Evolutionary conservation across 768 basidiomycete genomes (phyloP).

Genomic region (Termitomyces sp.): DNA sequence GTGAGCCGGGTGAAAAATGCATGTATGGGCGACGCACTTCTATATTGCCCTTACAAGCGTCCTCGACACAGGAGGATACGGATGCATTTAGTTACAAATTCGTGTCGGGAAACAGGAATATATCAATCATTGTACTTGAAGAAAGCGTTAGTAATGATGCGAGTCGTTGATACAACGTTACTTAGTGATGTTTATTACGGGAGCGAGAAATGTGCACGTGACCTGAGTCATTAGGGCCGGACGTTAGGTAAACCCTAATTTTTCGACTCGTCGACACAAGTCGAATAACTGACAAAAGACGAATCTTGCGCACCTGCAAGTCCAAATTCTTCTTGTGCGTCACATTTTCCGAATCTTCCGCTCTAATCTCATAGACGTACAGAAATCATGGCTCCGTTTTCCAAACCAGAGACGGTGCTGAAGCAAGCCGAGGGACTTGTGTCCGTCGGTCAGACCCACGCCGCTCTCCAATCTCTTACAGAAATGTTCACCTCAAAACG

Average conservation of each 20-base stretch:
- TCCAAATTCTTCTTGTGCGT: conserved; percentile 1
- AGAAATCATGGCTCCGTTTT: conserved; percentile 75
- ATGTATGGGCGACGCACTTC: too few species aligned
- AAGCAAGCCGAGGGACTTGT: conserved; percentile 94
- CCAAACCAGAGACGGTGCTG: conserved; percentile 85
- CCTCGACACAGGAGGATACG: too few species aligned
- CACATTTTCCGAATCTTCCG: not conserved
- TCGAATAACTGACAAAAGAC: conserved; percentile 4
- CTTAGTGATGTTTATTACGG: too few species aligned
- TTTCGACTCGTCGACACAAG: conserved; percentile 6
- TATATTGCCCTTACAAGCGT: too few species aligned
- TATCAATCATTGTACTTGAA: too few species aligned
- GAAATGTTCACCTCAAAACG: conserved; percentile 93
- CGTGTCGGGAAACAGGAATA: too few species aligned
- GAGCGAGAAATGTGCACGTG: conserved; percentile 5
- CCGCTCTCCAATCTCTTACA: conserved; percentile 83
- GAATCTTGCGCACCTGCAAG: conserved; percentile 5
- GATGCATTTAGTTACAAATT: too few species aligned
- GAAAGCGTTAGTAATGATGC: too few species aligned
- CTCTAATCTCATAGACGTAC: not conserved
- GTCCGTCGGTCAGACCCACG: conserved; percentile 85
- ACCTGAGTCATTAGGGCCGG: conserved; percentile 9
- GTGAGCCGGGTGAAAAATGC: too few species aligned
- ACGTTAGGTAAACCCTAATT: conserved; percentile 14
- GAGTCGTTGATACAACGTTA: too few species aligned